phyloP scores from a whole-genome alignment of 495 filamentous ascomycete genomes.

The Monascus purpureus region DNA sequence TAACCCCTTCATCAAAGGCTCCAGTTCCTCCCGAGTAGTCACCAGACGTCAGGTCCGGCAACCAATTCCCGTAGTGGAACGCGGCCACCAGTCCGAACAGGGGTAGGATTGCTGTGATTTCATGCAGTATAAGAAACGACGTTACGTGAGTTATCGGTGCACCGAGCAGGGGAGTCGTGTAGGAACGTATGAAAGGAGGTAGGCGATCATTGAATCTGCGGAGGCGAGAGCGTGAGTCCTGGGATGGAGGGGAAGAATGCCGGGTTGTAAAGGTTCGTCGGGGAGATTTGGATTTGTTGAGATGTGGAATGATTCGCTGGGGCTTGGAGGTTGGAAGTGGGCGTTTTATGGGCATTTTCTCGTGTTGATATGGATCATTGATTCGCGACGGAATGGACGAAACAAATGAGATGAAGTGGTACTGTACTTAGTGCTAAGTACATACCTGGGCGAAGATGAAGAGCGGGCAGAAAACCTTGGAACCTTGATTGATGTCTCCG shows the following conservation, averaged over 20 bases:
- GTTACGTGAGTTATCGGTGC: constrained; percentile 73
- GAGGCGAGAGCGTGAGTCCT: constrained; percentile 32
- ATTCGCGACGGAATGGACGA: too few species aligned
- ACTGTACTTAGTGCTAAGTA: too few species aligned
- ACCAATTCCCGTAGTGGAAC: constrained; percentile 64
- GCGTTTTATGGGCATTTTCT: too few species aligned
- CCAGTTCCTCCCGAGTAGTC: constrained; percentile 27
- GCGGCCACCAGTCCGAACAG: constrained; percentile 56
- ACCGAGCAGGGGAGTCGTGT: constrained; percentile 50
- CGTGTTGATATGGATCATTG: too few species aligned
- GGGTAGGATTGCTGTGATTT: constrained; percentile 74
- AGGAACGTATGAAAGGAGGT: constrained; percentile 45
- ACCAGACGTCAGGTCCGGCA: constrained; percentile 40
- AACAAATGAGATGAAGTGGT: too few species aligned
- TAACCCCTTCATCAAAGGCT: constrained; percentile 36
- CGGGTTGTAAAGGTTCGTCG: constrained; percentile 14
- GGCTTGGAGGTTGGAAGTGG: too few species aligned
- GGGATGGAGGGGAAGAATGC: constrained; percentile 13
- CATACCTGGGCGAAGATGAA: too few species aligned
- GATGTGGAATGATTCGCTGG: too few species aligned
- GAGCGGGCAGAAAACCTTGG: too few species aligned
- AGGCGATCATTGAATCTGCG: constrained; percentile 45
- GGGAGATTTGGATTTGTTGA: too few species aligned
- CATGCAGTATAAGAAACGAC: constrained; percentile 82
- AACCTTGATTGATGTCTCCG: too few species aligned